Evolutionary conservation across 441 rosid species (phyloP), one percentile per base, ranked within the genome.

Genomic region (Flueggea neowawraea): DNA sequence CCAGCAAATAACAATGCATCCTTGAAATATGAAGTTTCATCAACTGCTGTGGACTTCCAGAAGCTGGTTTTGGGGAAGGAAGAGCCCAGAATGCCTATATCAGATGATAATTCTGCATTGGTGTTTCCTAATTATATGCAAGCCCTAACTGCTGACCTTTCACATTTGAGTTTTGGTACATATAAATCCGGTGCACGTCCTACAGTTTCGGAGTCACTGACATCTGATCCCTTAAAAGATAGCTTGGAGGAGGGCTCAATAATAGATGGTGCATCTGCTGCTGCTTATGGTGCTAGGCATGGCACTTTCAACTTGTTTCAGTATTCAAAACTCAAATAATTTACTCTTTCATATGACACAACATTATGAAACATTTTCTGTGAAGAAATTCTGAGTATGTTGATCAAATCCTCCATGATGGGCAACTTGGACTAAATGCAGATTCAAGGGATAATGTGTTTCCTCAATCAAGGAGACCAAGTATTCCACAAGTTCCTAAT

Each of bases 121-220:
- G 80, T 80, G 61, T 73, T 82, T 71, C 87, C 90, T 33, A 61
- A 63, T 65, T 49, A 73, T 78, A 60, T 84, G 61, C 84, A 73
- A 68, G 75, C 71, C 49, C 66, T 76, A 45, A 75, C 82, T 52
- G 73, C 80, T 49, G 85, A 75, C 58, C 80, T 84, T 64, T 72
- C 78, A 47, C 82, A 82, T 66, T 75, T 82, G 70, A 82, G 73
- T 69, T 82, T 85, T 51, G 87, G 90, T 54, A 82, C 85, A 64
- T 82, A 70, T 48, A 82, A 71, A 43, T 69, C 84, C 57, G 67
- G 74, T 45, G 28, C 54, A 31, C 57, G 41, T 54, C 33, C 71
- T 45, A 51, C 69, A 49, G 51, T 55, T 43, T 39, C 73, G 22
- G 41, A 16, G 60, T 67, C 54, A 55, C 54, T 48, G 49, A 41